Percentiles rank a stretch among this genome's conserved stretches.
These are phyloP conservation scores for Acanthochlamys bracteata DNA, from an alignment of 106 monocot species.

Conservation along the genomic window DNA sequence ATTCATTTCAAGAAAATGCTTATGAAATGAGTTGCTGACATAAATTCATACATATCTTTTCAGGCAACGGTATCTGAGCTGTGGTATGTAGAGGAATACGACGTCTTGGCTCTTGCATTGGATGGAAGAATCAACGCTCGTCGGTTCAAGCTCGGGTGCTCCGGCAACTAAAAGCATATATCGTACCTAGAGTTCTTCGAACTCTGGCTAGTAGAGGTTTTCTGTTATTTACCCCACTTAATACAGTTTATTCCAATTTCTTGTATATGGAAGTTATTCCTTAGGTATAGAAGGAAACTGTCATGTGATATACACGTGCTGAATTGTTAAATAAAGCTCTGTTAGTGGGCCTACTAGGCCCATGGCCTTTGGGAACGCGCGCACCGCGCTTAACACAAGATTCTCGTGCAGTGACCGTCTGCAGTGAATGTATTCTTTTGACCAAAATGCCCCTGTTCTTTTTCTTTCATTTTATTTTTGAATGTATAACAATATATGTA, in stretches of 20 bases:
- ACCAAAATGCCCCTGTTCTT: not conserved
- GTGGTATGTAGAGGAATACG: conserved; percentile 73
- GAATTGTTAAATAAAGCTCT: not conserved
- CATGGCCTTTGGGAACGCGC: not conserved
- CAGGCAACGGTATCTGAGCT: conserved; percentile 53
- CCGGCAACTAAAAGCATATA: conserved; percentile 9
- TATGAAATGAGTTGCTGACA: not conserved
- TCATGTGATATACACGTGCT: too few relatives aligned
- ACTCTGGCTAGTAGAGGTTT: too few relatives aligned
- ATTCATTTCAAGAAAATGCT: not conserved
- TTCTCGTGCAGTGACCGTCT: not conserved
- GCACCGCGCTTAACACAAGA: not conserved
- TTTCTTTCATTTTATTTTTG: too few relatives aligned
- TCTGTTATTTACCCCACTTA: too few relatives aligned
- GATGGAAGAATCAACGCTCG: conserved; percentile 55
- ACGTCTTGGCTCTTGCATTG: conserved; percentile 63
- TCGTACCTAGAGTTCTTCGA: too few relatives aligned
- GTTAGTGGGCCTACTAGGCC: not conserved
- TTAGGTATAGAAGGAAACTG: too few relatives aligned
- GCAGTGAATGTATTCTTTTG: not conserved
- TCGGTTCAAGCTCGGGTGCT: conserved; percentile 39
- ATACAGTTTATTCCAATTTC: too few relatives aligned
- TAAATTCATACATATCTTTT: not conserved
- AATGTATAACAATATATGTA: too few relatives aligned
- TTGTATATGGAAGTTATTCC: too few relatives aligned